A percentile compares a stretch with the other conserved stretches of the same genome.
These are phyloP conservation scores for Hymenoscyphus occultus DNA, from an alignment of 2,329 filamentous ascomycete genomes.

Conservation along the genomic window DNA sequence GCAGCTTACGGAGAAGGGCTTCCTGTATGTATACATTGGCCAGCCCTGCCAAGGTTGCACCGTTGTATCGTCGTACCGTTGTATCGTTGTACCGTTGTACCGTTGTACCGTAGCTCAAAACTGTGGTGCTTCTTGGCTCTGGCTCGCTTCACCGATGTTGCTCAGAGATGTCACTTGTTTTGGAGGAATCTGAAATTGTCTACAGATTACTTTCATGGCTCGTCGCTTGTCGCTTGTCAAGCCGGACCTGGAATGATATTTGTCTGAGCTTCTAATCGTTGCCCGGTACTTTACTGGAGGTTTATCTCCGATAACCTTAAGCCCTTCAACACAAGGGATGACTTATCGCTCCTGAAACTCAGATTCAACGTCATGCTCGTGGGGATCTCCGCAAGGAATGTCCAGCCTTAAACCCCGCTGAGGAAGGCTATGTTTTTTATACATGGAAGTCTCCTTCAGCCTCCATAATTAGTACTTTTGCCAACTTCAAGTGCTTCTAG, in stretches of 20 bases:
- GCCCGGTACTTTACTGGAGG: constrained; percentile 5
- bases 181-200: constrained; percentile 23
- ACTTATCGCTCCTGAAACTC: constrained; percentile 19
- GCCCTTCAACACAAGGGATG: background rate
- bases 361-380: constrained; percentile 20
- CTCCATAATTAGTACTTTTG: constrained; percentile 5
- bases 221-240: constrained; percentile 6
- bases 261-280: background rate
- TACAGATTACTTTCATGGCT: constrained; percentile 19
- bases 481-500: background rate
- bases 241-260: constrained; percentile 15
- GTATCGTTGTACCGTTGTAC: background rate
- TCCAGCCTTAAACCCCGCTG: constrained; percentile 7
- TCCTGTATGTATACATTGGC: constrained; percentile 3
- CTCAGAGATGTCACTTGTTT: background rate
- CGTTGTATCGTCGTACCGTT: background rate
- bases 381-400: constrained; percentile 6
- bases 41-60: background rate
- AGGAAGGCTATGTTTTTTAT: constrained; percentile 20
- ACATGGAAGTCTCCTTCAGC: constrained; percentile 1
- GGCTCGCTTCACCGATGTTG: too few relatives aligned
- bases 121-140: background rate
- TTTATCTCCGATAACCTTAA: constrained; percentile 18
- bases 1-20: constrained; percentile 10
- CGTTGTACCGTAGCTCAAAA: background rate